A percentile compares a stretch with the other conserved stretches of the same genome.
These are phyloP conservation scores for Didymella pomorum DNA, from an alignment of 2,329 filamentous ascomycete genomes.

Conservation along the genomic window DNA sequence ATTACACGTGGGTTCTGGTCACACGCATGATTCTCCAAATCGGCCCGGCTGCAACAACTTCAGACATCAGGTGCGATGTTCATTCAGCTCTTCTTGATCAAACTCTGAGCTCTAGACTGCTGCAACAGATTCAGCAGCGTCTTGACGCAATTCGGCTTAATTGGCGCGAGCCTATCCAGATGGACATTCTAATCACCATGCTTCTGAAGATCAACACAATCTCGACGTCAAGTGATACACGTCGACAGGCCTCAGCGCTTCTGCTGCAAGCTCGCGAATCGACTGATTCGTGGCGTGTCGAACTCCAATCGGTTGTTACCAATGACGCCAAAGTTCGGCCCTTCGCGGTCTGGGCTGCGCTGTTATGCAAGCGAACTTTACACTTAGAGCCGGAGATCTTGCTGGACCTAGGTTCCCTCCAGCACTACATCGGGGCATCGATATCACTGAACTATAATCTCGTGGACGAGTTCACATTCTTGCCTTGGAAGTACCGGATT, in stretches of 20 bases:
- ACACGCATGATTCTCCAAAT: constrained; percentile 62
- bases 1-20: constrained; percentile 60
- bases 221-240: constrained; percentile 25
- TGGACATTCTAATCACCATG: constrained; percentile 66
- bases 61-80: constrained; percentile 51
- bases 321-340: constrained; percentile 50
- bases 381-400: constrained; percentile 23
- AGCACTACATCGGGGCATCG: constrained; percentile 51
- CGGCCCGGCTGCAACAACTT: constrained; percentile 56
- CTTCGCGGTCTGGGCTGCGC: constrained; percentile 63
- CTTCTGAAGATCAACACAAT: constrained; percentile 53
- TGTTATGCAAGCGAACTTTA: constrained; percentile 64
- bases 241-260: constrained; percentile 32
- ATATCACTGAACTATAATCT: constrained; percentile 60
- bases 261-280: constrained; percentile 55
- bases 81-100: constrained; percentile 62
- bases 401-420: constrained; percentile 19
- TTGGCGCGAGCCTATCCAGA: constrained; percentile 66
- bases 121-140: constrained; percentile 58
- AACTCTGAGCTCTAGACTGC: constrained; percentile 59
- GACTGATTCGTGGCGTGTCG: constrained; percentile 61
- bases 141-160: constrained; percentile 60
- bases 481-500: constrained; percentile 48
- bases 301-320: constrained; percentile 54
- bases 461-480: constrained; percentile 45